Conservation (phyloP, 495 filamentous ascomycete species). For the Penicillium tannophilum region DNA sequence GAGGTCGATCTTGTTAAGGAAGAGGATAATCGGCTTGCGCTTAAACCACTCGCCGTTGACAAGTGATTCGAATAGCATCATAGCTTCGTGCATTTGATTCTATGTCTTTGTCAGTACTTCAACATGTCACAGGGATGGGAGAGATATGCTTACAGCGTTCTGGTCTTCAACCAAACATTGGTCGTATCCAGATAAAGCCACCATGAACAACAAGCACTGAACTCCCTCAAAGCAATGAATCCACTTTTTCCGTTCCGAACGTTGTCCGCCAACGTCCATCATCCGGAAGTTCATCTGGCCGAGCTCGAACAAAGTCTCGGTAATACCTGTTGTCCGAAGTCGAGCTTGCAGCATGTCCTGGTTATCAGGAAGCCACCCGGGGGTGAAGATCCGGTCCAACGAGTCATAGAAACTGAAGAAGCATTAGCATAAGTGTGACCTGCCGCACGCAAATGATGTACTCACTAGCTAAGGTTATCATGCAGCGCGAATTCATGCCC, state of each 20-base stretch:
- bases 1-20: slow-evolving; percentile 98
- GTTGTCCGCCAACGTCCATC: slow-evolving; percentile 98
- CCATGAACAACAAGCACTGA: slow-evolving; percentile 88
- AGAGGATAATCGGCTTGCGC: slow-evolving; percentile 92
- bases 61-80: slow-evolving; percentile 97
- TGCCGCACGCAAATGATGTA: slow-evolving; percentile 13
- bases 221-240: slow-evolving; percentile 99
- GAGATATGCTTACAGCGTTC: slow-evolving; percentile 76
- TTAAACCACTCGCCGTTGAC: slow-evolving; percentile 98
- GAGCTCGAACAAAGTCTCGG: slow-evolving; percentile 93
- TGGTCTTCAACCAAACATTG: slow-evolving; percentile 97
- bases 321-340: slow-evolving; percentile 93
- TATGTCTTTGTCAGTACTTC: slow-evolving; percentile 30
- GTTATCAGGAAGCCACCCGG: slow-evolving; percentile 89
- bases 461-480: slow-evolving; percentile 93
- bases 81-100: slow-evolving; percentile 99
- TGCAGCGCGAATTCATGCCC: slow-evolving; percentile 97
- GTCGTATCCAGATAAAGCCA: slow-evolving; percentile 95
- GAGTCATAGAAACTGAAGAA: slow-evolving; percentile 80
- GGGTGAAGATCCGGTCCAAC: slow-evolving; percentile 84
- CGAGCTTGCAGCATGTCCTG: slow-evolving; percentile 94
- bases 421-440: slow-evolving; percentile 6
- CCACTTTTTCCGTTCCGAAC: slow-evolving; percentile 99
- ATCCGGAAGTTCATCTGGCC: slow-evolving; percentile 95
- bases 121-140: neutral